These are phyloP conservation scores for Mycena chlorophos DNA, from an alignment of 768 basidiomycete species.

Conservation along the genomic window DNA sequence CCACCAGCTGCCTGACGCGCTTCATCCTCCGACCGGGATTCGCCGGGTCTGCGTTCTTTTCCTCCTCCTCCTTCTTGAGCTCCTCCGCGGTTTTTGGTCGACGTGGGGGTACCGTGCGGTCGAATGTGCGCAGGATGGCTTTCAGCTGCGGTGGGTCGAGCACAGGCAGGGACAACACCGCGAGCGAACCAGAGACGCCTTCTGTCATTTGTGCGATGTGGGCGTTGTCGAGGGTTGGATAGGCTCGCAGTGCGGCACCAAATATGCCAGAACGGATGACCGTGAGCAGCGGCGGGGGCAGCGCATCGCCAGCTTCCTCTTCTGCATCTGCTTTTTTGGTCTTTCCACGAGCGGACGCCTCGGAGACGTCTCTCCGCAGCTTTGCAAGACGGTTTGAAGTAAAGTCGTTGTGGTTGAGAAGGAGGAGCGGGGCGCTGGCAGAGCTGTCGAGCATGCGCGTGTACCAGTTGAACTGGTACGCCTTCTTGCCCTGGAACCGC, in stretches of 20 bases:
- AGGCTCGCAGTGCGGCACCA: slow-evolving; percentile 72
- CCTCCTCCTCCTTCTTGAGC: slow-evolving; percentile 47
- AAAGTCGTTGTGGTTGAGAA: slow-evolving; percentile 80
- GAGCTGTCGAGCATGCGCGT: slow-evolving; percentile 63
- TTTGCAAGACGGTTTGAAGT: slow-evolving; percentile 63
- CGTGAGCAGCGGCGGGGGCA: slow-evolving; percentile 54
- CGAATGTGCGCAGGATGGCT: slow-evolving; percentile 65
- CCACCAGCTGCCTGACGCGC: slow-evolving; percentile 51
- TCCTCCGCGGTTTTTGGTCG: slow-evolving; percentile 53
- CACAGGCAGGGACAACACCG: slow-evolving; percentile 61
- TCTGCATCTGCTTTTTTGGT: slow-evolving; percentile 32
- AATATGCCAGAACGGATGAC: slow-evolving; percentile 78
- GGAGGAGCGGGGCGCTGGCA: slow-evolving; percentile 61
- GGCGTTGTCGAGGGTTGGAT: slow-evolving; percentile 48
- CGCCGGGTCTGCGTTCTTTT: slow-evolving; percentile 62
- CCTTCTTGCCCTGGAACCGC: slow-evolving; percentile 76
- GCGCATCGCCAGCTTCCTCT: slow-evolving; percentile 29
- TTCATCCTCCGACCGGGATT: slow-evolving; percentile 72
- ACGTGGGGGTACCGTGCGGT: slow-evolving; percentile 63
- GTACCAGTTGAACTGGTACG: slow-evolving; percentile 81
- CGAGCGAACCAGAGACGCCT: slow-evolving; percentile 59
- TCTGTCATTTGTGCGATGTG: slow-evolving; percentile 55
- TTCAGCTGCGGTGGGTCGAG: slow-evolving; percentile 74
- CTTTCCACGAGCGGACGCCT: slow-evolving; percentile 49
- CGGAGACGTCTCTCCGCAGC: slow-evolving; percentile 66